A percentile compares a stretch with the other conserved stretches of the same genome.
These are phyloP conservation scores for Gossypium trilobum DNA, from an alignment of 441 rosid genomes.

Conservation along the genomic window DNA sequence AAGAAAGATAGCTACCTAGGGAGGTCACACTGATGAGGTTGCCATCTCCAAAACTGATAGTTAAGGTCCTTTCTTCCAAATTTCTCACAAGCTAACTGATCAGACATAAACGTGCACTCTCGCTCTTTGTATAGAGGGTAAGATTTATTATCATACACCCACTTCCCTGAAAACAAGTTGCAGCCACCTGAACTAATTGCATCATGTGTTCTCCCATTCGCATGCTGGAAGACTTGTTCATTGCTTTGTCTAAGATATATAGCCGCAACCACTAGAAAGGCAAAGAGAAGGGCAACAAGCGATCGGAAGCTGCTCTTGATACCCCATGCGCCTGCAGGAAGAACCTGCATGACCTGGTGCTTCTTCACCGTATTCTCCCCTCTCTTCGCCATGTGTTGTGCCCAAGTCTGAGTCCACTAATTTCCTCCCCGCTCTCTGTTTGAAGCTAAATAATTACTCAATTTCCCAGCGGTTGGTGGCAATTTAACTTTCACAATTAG, in stretches of 20 bases:
- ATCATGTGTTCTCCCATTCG: background rate
- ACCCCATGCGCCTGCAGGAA: conserved; percentile 25
- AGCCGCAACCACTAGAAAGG: conserved; percentile 34
- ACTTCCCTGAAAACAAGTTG: conserved; percentile 40
- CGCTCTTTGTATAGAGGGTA: conserved; percentile 41
- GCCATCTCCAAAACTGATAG: conserved; percentile 53
- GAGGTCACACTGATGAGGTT: conserved; percentile 51
- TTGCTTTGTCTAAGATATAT: conserved; percentile 33
- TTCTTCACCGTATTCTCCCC: conserved; percentile 38
- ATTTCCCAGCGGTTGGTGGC: background rate
- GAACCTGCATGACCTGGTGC: conserved; percentile 23
- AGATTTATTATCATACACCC: conserved; percentile 46
- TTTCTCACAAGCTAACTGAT: conserved; percentile 50
- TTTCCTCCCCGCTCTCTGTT: conserved; percentile 19
- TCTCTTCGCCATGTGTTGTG: background rate
- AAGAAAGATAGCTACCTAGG: conserved; percentile 33
- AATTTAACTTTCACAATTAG: background rate
- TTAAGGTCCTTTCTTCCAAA: conserved; percentile 44
- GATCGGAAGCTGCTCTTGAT: conserved; percentile 54
- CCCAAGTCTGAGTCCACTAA: background rate
- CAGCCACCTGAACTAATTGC: conserved; percentile 25
- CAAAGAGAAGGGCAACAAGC: conserved; percentile 51
- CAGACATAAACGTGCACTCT: conserved; percentile 49
- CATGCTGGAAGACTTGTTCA: conserved; percentile 18
- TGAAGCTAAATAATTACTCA: background rate